Percentiles rank a stretch among this genome's conserved stretches.
Evolutionary conservation across 2,329 filamentous ascomycete genomes (phyloP).

Genomic region (Aureobasidium sp.): DNA sequence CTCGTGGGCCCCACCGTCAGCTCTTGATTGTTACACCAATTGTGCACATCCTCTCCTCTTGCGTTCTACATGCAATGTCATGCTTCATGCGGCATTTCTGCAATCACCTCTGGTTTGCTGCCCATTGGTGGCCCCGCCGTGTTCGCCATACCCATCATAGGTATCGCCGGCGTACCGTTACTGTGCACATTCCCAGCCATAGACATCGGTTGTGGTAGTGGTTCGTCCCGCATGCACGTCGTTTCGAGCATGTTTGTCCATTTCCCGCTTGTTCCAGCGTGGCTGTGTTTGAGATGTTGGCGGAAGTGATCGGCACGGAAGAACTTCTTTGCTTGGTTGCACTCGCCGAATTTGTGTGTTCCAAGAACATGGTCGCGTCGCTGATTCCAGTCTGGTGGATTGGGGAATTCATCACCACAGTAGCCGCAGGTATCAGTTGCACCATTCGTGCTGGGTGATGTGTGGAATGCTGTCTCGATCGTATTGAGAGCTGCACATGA

Average conservation of each 20-base stretch:
- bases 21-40: not conserved
- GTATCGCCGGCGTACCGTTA: not conserved
- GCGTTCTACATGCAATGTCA: not conserved
- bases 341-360: slow-evolving; percentile 94
- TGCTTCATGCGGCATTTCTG: slow-evolving; percentile 13
- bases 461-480: slow-evolving; percentile 75
- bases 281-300: slow-evolving; percentile 96
- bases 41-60: not conserved
- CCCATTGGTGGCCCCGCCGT: not conserved
- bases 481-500: slow-evolving; percentile 78
- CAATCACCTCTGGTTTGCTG: slow-evolving; percentile 10
- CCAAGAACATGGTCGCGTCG: slow-evolving; percentile 81
- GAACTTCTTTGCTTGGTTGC: slow-evolving; percentile 98
- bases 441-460: slow-evolving; percentile 52
- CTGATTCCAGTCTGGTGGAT: slow-evolving; percentile 79
- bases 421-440: slow-evolving; percentile 78
- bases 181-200: not conserved
- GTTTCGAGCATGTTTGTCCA: slow-evolving; percentile 99
- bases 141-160: slow-evolving; percentile 2
- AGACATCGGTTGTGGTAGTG: slow-evolving; percentile 38
- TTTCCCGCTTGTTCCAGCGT: slow-evolving; percentile 90
- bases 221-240: slow-evolving; percentile 90
- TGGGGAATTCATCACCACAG: slow-evolving; percentile 87
- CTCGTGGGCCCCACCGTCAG: not conserved
- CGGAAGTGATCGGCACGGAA: slow-evolving; percentile 96